Percentiles rank a stretch among this genome's conserved stretches.
These are phyloP conservation scores for Cyclotella atomus DNA, from an alignment of 108 stramenopile species.

Conservation along the genomic window DNA sequence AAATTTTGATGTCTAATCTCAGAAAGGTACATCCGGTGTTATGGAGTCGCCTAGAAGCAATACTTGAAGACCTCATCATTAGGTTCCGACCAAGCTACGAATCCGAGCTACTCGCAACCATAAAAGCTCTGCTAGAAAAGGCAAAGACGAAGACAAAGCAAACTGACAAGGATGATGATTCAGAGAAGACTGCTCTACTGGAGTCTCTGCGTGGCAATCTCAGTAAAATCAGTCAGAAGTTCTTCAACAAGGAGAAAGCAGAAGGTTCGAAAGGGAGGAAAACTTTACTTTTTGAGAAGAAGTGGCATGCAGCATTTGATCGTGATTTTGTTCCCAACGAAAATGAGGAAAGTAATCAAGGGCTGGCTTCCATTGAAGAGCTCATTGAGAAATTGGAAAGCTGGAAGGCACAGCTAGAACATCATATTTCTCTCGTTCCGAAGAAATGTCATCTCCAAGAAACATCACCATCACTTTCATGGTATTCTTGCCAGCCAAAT, in stretches of 20 bases:
- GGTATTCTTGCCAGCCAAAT: slow-evolving; percentile 65
- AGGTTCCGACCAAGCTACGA: slow-evolving; percentile 91
- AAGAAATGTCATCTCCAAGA: slow-evolving; percentile 59
- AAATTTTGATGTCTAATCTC: slow-evolving; percentile 87
- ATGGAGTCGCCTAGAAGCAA: slow-evolving; percentile 88
- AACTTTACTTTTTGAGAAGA: slow-evolving; percentile 70
- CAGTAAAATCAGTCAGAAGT: slow-evolving; percentile 70
- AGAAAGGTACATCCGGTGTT: slow-evolving; percentile 85
- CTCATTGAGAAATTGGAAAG: slow-evolving; percentile 60
- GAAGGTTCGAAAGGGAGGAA: slow-evolving; percentile 58
- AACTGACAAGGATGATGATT: slow-evolving; percentile 32
- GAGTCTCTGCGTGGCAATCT: slow-evolving; percentile 70
- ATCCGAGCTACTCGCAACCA: slow-evolving; percentile 88
- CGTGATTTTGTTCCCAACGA: slow-evolving; percentile 78
- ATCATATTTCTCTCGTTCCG: slow-evolving; percentile 65
- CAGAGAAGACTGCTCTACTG: slow-evolving; percentile 49
- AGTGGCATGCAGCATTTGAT: slow-evolving; percentile 71
- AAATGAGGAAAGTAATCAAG: neutral
- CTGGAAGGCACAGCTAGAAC: slow-evolving; percentile 79
- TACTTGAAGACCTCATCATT: slow-evolving; percentile 92
- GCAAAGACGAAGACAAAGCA: slow-evolving; percentile 57
- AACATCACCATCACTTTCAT: slow-evolving; percentile 70
- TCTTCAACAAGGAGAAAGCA: slow-evolving; percentile 59
- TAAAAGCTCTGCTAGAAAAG: slow-evolving; percentile 79
- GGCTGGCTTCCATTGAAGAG: slow-evolving; percentile 40